Base-by-base conservation (phyloP, 257 asterid genomes). In the Fraxinus anomala region DNA sequence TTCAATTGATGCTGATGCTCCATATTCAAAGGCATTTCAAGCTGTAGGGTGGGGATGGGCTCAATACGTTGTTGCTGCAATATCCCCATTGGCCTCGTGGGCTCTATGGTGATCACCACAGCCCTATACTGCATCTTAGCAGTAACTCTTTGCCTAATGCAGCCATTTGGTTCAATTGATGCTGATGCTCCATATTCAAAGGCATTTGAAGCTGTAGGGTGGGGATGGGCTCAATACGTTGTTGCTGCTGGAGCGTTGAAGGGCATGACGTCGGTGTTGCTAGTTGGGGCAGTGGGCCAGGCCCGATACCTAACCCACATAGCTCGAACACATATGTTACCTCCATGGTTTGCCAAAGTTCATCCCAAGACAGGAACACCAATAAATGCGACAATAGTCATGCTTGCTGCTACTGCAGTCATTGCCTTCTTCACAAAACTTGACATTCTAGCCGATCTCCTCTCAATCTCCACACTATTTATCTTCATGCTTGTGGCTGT, bases 261-360 rank as follows among this genome's bases (percentile, higher is more conserved):
- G 42, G 91, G 93, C 13, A 89, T 89, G 90, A 86, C 93, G 0
- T 82, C 93, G 0, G 91, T 87, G 37, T 78, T 89, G 6, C 83
- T 89, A 4, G 90, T 89, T 0, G 47, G 83, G 1, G 87, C 90
- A 1, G 91, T 89, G 51, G 93, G 90, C 5, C 93, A 87, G 68
- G 90, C 93, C 2, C 89, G 93, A 14, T 89, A 87, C 51, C 84
- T 89, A 1, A 89, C 93, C 70, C 93, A 89, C 89, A 87, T 89
- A 7, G 89, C 93, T 1, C 78, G 93, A 1, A 84, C 91, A 30
- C 91, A 89, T 68, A 86, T 89, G 90, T 84, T 87, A 88, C 90
- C 93, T 0, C 93, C 91, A 0, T 89, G 88, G 91, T 84, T 89
- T 2, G 89, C 90, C 5, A 80, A 74, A 17, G 91, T 89, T 0